Evolutionary conservation across 306 rosid species (phyloP).

Genomic region (Glycine latifolia): DNA sequence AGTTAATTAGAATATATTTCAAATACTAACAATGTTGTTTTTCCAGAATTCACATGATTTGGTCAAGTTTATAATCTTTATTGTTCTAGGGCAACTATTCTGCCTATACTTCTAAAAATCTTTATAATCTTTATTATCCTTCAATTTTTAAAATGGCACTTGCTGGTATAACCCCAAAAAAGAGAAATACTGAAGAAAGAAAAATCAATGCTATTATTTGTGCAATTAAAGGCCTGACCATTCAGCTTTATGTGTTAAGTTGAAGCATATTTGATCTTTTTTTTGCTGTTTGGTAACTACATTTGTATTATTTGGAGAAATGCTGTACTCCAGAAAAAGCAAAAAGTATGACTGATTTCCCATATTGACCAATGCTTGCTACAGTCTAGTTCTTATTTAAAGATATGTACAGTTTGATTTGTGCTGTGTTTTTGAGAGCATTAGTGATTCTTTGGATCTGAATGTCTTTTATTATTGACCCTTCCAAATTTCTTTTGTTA

Average conservation of each 20-base stretch:
- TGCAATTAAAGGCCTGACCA: slow-evolving; percentile 1
- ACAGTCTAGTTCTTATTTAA: slow-evolving; percentile 7
- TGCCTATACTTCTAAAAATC: no score
- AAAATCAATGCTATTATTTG: neutral
- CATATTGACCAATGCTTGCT: slow-evolving; percentile 19
- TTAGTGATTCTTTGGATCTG: slow-evolving; percentile 33
- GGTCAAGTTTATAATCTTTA: no score
- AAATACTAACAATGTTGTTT: neutral
- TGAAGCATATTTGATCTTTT: neutral
- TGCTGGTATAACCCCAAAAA: neutral
- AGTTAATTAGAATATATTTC: neutral
- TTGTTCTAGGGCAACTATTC: no score
- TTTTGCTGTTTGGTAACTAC: slow-evolving; percentile 9
- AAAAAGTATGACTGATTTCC: neutral
- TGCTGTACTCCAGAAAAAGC: slow-evolving; percentile 4
- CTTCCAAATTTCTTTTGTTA: neutral
- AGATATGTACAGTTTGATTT: slow-evolving; percentile 8
- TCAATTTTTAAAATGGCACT: neutral
- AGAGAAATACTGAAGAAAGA: neutral
- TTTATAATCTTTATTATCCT: no score
- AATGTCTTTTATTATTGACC: neutral
- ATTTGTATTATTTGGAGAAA: slow-evolving; percentile 36
- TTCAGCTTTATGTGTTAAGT: slow-evolving; percentile 11
- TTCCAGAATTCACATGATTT: no score
- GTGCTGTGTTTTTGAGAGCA: neutral